Conservation (phyloP, 495 filamentous ascomycete genomes). For the Letharia columbiana region DNA sequence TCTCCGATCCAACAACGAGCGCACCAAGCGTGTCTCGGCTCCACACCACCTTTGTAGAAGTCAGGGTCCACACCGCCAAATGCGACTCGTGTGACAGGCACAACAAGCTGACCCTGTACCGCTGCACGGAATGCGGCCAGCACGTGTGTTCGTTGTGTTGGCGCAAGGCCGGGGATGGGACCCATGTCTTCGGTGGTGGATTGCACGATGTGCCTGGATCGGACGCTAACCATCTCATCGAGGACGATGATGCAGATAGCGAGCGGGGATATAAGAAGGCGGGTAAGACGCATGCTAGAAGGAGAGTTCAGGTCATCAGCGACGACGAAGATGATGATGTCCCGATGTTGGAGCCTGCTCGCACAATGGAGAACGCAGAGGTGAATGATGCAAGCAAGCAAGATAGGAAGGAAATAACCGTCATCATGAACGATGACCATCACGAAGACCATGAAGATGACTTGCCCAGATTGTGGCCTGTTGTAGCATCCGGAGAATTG, state of each 20-base stretch:
- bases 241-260: not conserved
- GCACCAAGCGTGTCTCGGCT: not conserved
- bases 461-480: not conserved
- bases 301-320: not conserved
- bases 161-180: conserved; percentile 22
- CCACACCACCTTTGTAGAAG: conserved; percentile 26
- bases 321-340: conserved; percentile 2
- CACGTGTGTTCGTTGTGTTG: conserved; percentile 39
- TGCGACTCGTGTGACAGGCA: conserved; percentile 42
- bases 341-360: not conserved
- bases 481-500: not conserved
- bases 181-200: conserved; percentile 17
- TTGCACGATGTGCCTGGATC: not conserved
- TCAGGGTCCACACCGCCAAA: conserved; percentile 42
- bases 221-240: not conserved
- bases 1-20: not conserved
- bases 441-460: not conserved
- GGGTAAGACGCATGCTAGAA: not conserved
- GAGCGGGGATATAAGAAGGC: not conserved
- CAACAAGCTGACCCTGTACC: conserved; percentile 37
- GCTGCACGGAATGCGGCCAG: conserved; percentile 38
- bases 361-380: not conserved
- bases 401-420: not conserved
- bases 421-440: not conserved
- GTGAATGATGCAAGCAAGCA: not conserved